phyloP scores from a whole-genome alignment of 495 filamentous ascomycete genomes.

The Aspergillus mulundensis region DNA sequence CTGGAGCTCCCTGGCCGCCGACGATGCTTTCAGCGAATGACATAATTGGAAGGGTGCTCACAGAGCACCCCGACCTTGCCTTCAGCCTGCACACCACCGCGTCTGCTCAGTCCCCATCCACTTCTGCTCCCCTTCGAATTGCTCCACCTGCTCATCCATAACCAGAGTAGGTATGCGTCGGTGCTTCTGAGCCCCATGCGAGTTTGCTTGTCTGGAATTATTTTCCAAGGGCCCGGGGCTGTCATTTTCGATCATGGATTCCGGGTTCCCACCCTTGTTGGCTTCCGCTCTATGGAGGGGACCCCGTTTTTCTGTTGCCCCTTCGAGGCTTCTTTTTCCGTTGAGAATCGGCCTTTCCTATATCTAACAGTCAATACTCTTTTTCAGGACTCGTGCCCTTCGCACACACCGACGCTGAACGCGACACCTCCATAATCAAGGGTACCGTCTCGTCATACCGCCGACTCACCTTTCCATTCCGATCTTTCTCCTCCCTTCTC shows the following conservation, averaged over 20 bases:
- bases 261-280: neutral
- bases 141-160: neutral
- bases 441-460: neutral
- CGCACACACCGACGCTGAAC: neutral
- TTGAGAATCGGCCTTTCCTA: neutral
- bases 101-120: neutral
- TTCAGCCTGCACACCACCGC: neutral
- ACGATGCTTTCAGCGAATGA: neutral
- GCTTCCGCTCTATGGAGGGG: neutral
- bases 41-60: neutral
- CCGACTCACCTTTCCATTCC: neutral
- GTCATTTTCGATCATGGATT: neutral
- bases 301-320: constrained; percentile 1
- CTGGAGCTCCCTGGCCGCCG: neutral
- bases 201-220: constrained; percentile 5
- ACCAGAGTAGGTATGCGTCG: neutral
- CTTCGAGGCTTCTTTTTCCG: neutral
- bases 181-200: neutral
- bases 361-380: constrained; percentile 1
- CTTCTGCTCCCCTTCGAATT: neutral
- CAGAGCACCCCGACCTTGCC: neutral
- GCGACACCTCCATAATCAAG: neutral
- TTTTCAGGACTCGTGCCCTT: neutral
- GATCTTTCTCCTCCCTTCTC: neutral
- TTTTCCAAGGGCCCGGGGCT: neutral